These are phyloP conservation scores for Zancudomyces culisetae DNA, from an alignment of 371 early-diverging fungal genomes.

Conservation along the genomic window DNA sequence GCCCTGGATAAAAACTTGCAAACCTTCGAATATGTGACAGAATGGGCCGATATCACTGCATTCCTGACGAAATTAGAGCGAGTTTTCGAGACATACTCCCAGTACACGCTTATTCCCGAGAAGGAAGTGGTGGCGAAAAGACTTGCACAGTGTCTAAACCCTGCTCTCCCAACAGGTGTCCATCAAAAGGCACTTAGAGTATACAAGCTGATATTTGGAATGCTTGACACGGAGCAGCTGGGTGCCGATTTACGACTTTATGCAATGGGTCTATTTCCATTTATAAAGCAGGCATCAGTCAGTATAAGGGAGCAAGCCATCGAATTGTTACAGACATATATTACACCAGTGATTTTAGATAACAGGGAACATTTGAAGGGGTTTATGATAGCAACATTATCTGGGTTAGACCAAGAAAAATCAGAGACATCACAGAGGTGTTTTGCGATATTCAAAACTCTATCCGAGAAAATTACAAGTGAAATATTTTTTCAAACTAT, in stretches of 20 bases:
- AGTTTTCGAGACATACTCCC: slow-evolving; percentile 63
- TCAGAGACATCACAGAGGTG: slow-evolving; percentile 67
- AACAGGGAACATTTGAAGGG: slow-evolving; percentile 59
- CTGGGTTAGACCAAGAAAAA: slow-evolving; percentile 80
- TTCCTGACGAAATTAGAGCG: slow-evolving; percentile 67
- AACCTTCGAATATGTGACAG: slow-evolving; percentile 78
- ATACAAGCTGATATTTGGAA: slow-evolving; percentile 71
- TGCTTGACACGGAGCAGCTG: slow-evolving; percentile 56
- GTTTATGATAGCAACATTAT: slow-evolving; percentile 61
- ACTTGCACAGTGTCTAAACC: slow-evolving; percentile 94
- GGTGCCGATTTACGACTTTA: slow-evolving; percentile 66
- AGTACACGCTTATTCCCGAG: slow-evolving; percentile 58
- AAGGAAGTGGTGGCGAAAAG: slow-evolving; percentile 82
- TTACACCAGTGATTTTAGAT: slow-evolving; percentile 44
- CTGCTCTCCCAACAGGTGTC: slow-evolving; percentile 96
- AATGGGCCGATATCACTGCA: slow-evolving; percentile 91
- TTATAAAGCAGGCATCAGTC: slow-evolving; percentile 67
- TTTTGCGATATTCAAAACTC: slow-evolving; percentile 41
- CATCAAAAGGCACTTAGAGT: slow-evolving; percentile 91
- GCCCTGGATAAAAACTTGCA: slow-evolving; percentile 67
- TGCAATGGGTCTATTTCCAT: slow-evolving; percentile 81
- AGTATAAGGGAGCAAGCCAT: slow-evolving; percentile 66
- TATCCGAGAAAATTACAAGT: slow-evolving; percentile 44
- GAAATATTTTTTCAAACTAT: slow-evolving; percentile 59
- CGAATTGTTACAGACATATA: slow-evolving; percentile 52